phyloP scores from a whole-genome alignment of 768 basidiomycete species.

The Phaeotremella skinneri region DNA sequence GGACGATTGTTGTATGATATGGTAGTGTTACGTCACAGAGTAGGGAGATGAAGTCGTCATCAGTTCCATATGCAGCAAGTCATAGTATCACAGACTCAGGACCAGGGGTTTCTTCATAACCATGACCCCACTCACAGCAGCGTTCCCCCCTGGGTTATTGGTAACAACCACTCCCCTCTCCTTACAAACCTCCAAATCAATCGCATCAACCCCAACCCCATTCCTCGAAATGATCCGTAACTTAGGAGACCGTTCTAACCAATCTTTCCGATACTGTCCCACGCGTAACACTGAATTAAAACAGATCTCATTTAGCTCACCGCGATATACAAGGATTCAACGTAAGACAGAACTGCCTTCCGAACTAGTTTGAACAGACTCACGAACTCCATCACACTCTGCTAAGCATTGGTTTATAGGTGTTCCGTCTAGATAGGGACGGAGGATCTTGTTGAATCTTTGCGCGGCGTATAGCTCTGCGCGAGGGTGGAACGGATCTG shows the following conservation, averaged over 20 bases:
- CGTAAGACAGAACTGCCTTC: background rate
- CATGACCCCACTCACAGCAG: slow-evolving; percentile 40
- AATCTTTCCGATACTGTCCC: slow-evolving; percentile 15
- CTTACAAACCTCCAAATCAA: slow-evolving; percentile 34
- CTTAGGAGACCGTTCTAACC: slow-evolving; percentile 23
- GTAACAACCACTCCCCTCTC: slow-evolving; percentile 35
- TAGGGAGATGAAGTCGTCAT: background rate
- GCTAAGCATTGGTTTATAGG: slow-evolving; percentile 28
- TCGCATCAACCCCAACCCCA: slow-evolving; percentile 40
- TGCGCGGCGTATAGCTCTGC: slow-evolving; percentile 37
- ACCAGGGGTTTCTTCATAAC: too few relatives aligned
- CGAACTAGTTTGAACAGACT: too few relatives aligned
- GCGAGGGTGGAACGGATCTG: slow-evolving; percentile 37
- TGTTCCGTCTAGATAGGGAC: slow-evolving; percentile 19
- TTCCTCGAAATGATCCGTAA: slow-evolving; percentile 35
- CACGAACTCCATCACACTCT: slow-evolving; percentile 39
- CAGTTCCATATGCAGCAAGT: background rate
- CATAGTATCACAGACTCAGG: background rate
- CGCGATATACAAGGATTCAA: background rate
- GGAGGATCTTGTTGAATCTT: slow-evolving; percentile 29
- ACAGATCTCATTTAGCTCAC: background rate
- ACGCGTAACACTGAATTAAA: slow-evolving; percentile 31
- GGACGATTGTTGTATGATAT: too few relatives aligned
- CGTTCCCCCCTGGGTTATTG: slow-evolving; percentile 45
- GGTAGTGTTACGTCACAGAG: background rate